Evolutionary conservation across 2,329 filamentous ascomycete genomes (phyloP).

Genomic region (Monosporascus sp.): DNA sequence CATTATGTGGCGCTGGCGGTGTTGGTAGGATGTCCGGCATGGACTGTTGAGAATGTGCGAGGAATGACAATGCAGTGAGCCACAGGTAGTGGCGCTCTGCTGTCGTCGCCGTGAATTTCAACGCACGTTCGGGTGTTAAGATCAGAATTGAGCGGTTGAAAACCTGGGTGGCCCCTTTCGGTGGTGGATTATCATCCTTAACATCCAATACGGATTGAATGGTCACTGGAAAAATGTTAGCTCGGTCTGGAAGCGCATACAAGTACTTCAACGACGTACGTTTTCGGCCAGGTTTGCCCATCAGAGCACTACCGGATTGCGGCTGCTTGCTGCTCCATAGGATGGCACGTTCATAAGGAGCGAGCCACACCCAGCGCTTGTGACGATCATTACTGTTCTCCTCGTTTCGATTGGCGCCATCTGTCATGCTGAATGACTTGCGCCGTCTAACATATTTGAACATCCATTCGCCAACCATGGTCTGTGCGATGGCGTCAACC

Average conservation of each 20-base stretch:
- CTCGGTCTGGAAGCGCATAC: slow-evolving; percentile 7
- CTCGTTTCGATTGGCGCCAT: slow-evolving; percentile 60
- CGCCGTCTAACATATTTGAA: slow-evolving; percentile 83
- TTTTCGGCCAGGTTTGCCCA: slow-evolving; percentile 94
- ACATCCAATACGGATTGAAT: slow-evolving; percentile 98
- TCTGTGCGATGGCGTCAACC: slow-evolving; percentile 94
- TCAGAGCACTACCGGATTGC: slow-evolving; percentile 75
- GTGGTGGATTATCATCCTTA: slow-evolving; percentile 84
- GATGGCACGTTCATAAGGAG: slow-evolving; percentile 90
- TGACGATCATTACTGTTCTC: slow-evolving; percentile 75
- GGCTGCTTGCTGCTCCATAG: slow-evolving; percentile 99
- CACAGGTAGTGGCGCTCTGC: slow-evolving; percentile 89
- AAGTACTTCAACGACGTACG: slow-evolving; percentile 53
- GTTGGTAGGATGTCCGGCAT: slow-evolving; percentile 65
- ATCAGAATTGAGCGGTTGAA: slow-evolving; percentile 96
- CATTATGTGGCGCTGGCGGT: slow-evolving; percentile 36
- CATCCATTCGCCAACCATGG: slow-evolving; percentile 98
- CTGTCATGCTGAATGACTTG: slow-evolving; percentile 82
- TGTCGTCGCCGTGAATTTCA: slow-evolving; percentile 87
- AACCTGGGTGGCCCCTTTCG: slow-evolving; percentile 60
- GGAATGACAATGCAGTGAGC: slow-evolving; percentile 90
- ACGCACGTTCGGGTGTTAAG: slow-evolving; percentile 82
- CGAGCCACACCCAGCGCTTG: slow-evolving; percentile 97
- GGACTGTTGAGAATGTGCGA: slow-evolving; percentile 82
- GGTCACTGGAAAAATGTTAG: slow-evolving; percentile 56